phyloP scores from a whole-genome alignment of 805 yeast genomes.

The Metschnikowia cubensis region DNA sequence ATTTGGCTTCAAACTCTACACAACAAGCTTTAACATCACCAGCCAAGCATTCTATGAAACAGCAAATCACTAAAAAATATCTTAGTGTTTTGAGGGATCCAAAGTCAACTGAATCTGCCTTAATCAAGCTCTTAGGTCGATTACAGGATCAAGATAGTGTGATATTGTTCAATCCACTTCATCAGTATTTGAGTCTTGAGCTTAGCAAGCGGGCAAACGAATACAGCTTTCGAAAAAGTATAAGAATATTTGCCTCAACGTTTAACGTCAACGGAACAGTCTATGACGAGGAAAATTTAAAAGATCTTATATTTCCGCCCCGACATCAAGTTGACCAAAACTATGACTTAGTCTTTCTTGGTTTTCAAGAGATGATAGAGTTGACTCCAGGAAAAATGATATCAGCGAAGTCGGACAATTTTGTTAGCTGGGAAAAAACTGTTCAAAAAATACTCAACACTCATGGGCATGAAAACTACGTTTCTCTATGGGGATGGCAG shows the following conservation, averaged over 20 bases:
- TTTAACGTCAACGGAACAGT: slow-evolving; percentile 52
- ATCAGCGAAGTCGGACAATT: slow-evolving; percentile 62
- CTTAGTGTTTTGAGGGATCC: slow-evolving; percentile 40
- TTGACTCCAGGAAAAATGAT: slow-evolving; percentile 79
- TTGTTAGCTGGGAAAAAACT: slow-evolving; percentile 62
- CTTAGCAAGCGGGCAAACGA: slow-evolving; percentile 36
- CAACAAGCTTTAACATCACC: slow-evolving; percentile 42
- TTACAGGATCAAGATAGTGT: slow-evolving; percentile 43
- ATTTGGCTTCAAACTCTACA: slow-evolving; percentile 36
- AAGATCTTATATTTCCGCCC: slow-evolving; percentile 44
- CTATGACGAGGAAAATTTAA: slow-evolving; percentile 39
- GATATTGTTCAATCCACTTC: slow-evolving; percentile 48
- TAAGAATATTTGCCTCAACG: slow-evolving; percentile 46
- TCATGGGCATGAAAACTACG: slow-evolving; percentile 41
- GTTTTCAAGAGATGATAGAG: slow-evolving; percentile 86
- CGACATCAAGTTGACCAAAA: slow-evolving; percentile 25
- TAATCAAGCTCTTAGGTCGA: slow-evolving; percentile 48
- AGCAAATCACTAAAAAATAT: slow-evolving; percentile 35
- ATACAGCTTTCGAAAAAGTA: slow-evolving; percentile 38
- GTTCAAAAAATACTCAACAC: slow-evolving; percentile 46
- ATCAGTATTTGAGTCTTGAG: slow-evolving; percentile 46
- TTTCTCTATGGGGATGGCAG: slow-evolving; percentile 68
- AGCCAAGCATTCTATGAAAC: slow-evolving; percentile 27
- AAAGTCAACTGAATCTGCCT: slow-evolving; percentile 37
- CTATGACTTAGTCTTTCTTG: slow-evolving; percentile 75